Conservation (phyloP, 2,329 filamentous ascomycete species). For the Aspergillus persii region DNA sequence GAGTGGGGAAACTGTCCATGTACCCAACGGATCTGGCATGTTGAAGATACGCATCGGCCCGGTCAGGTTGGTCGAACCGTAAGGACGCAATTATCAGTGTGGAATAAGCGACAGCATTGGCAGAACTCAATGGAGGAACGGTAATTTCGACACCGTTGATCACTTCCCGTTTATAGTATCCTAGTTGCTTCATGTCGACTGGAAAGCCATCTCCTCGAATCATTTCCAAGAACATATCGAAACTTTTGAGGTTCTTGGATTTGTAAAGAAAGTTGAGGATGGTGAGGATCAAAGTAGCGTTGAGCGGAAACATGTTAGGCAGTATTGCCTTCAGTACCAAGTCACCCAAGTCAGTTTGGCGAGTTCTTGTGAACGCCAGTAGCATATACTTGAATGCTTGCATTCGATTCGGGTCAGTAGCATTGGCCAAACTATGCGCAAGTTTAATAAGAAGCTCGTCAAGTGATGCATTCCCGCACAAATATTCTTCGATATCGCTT, state of each 20-base stretch:
- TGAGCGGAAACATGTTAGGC: slow-evolving; percentile 38
- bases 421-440: slow-evolving; percentile 35
- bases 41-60: slow-evolving; percentile 42
- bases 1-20: slow-evolving; percentile 36
- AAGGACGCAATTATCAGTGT: slow-evolving; percentile 38
- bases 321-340: slow-evolving; percentile 39
- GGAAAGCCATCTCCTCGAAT: slow-evolving; percentile 35
- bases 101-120: slow-evolving; percentile 34
- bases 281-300: slow-evolving; percentile 34
- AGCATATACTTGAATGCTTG: slow-evolving; percentile 34
- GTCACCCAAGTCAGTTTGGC: slow-evolving; percentile 41
- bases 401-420: slow-evolving; percentile 37
- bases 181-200: slow-evolving; percentile 31
- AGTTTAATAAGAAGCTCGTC: slow-evolving; percentile 36
- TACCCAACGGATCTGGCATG: slow-evolving; percentile 35
- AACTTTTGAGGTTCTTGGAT: slow-evolving; percentile 40
- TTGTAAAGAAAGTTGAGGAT: slow-evolving; percentile 40
- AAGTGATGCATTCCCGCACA: slow-evolving; percentile 30
- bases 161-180: slow-evolving; percentile 23
- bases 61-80: slow-evolving; percentile 41
- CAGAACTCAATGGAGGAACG: slow-evolving; percentile 33
- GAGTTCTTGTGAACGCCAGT: slow-evolving; percentile 36
- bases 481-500: slow-evolving; percentile 29
- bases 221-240: slow-evolving; percentile 40
- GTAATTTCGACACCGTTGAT: slow-evolving; percentile 39